Evolutionary conservation across 2,329 filamentous ascomycete species (phyloP), one percentile per base, ranked within the genome.

Genomic region (Tolypocladium cylindrosporum): DNA sequence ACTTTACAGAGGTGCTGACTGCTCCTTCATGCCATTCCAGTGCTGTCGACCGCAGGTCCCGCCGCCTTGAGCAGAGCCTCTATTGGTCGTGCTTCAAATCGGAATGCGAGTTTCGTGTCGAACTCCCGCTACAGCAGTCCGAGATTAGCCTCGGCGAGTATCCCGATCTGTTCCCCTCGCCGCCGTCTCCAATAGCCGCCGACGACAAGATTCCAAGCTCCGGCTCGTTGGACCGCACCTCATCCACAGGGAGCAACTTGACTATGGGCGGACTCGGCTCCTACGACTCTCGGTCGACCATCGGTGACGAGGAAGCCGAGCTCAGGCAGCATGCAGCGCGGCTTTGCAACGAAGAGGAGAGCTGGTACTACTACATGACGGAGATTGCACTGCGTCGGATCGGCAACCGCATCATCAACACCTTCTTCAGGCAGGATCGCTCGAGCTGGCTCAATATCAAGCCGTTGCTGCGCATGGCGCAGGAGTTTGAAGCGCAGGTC

Each of bases 321-420:
- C 45, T 48, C 24, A 27, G 45, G 45, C 45, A 48, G 45, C 45
- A 48, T 31, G 45, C 45, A 24, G 45, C 45, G 14, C 45, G 45
- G 6, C 45, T 48, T 4, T 48, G 45, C 24, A 48, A 48, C 3
- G 65, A 73, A 60, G 67, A 74, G 52, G 65, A 72, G 55, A 72
- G 70, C 57, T 76, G 75, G 75, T 75, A 73, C 61, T 76, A 76
- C 61, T 77, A 77, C 56, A 66, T 75, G 8, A 73, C 75, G 1
- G 75, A 77, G 57, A 72, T 77, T 52, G 72, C 75, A 0, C 66
- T 74, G 6, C 65, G 75, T 2, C 68, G 75, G 4, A 74, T 77
- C 50, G 71, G 70, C 45, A 76, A 77, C 57, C 68, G 74, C 24
- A 70, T 75, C 24, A 62, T 75, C 52, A 74, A 67, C 37, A 62